Percentiles rank a stretch among this genome's conserved stretches.
Evolutionary conservation across 164 flowering plant species (phyloP).

Genomic region (Cinnamomum micranthum): DNA sequence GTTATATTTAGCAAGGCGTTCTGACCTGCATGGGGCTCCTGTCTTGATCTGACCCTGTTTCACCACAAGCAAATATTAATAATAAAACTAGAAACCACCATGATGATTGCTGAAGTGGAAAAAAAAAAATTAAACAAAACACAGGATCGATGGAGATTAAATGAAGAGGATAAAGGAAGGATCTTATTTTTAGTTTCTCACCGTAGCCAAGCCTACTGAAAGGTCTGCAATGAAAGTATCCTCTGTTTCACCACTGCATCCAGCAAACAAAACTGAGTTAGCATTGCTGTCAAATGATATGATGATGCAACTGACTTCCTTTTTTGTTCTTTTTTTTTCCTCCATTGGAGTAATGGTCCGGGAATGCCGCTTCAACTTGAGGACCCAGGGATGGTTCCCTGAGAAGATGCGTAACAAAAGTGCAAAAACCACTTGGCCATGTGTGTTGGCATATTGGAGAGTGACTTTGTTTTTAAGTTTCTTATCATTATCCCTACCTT

Average conservation of each 20-base stretch:
- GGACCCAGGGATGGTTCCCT: too few relatives aligned
- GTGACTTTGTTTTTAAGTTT: neutral
- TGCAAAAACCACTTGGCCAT: too few relatives aligned
- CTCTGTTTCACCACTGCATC: constrained; percentile 45
- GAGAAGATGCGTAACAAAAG: too few relatives aligned
- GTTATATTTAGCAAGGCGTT: constrained; percentile 41
- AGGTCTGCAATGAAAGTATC: constrained; percentile 49
- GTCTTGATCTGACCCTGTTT: constrained; percentile 41
- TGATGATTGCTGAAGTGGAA: too few relatives aligned
- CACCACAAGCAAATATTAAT: neutral
- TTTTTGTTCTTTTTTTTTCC: too few relatives aligned
- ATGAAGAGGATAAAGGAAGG: neutral
- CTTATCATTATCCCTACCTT: constrained; percentile 12
- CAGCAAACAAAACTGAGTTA: constrained; percentile 6
- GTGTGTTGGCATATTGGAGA: too few relatives aligned
- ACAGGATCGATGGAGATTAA: too few relatives aligned
- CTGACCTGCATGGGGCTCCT: constrained; percentile 45
- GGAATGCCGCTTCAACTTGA: too few relatives aligned
- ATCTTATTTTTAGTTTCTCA: constrained; percentile 5
- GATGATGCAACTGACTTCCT: neutral
- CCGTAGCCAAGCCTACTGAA: constrained; percentile 47
- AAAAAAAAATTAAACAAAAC: too few relatives aligned
- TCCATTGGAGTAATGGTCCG: too few relatives aligned
- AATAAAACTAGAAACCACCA: too few relatives aligned
- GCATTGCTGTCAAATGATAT: neutral